Conservation (phyloP, 805 yeast species). For the Metschnikowia henanensis region DNA sequence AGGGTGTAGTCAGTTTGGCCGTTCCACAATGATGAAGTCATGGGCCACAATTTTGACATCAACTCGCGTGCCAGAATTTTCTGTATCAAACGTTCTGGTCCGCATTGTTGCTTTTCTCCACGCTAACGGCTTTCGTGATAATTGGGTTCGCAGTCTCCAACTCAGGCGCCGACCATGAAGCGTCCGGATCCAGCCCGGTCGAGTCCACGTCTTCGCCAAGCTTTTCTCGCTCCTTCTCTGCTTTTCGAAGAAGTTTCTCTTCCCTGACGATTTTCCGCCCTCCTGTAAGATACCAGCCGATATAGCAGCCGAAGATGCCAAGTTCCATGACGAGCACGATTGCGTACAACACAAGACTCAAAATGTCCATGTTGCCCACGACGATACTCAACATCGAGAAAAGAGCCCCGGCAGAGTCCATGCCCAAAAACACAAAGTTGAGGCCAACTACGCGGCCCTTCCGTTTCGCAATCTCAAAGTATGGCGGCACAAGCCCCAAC, state of each 20-base stretch:
- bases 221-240: not conserved
- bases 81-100: not conserved
- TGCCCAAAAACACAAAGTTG: conserved; percentile 70
- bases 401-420: conserved; percentile 81
- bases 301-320: conserved; percentile 73
- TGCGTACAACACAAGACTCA: conserved; percentile 76
- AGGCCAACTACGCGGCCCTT: conserved; percentile 87
- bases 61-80: too few relatives aligned
- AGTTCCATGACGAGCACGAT: conserved; percentile 73
- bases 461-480: conserved; percentile 77
- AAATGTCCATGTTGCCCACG: conserved; percentile 64
- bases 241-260: conserved; percentile 19
- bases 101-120: not conserved
- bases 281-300: conserved; percentile 57
- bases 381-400: conserved; percentile 62
- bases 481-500: conserved; percentile 84
- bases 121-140: not conserved
- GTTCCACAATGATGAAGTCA: too few relatives aligned
- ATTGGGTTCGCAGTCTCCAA: not conserved
- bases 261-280: conserved; percentile 30
- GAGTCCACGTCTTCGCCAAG: conserved; percentile 1
- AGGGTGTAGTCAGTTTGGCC: too few relatives aligned
- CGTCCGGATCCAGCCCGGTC: conserved; percentile 2
- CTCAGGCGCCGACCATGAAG: not conserved
- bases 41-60: too few relatives aligned